Base-by-base conservation (phyloP, 495 filamentous ascomycete species). In the Aspergillus funiculosus region DNA sequence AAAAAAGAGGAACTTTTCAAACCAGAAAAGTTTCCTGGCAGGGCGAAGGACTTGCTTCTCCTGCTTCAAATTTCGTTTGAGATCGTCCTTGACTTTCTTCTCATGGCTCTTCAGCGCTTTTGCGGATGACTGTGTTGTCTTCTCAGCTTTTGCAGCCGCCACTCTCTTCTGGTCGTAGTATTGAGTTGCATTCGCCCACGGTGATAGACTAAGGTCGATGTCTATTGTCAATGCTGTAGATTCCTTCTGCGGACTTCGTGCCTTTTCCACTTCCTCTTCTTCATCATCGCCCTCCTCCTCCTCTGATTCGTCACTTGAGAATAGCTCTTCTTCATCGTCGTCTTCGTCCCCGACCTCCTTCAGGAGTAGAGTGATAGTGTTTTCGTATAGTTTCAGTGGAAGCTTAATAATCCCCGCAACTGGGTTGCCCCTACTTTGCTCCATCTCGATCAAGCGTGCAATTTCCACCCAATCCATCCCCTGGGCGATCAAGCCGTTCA, bases 381-480 rank as follows among this genome's bases (percentile, higher is more conserved):
- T 95, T 51, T 96, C 87, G 25, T 88, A 72, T 2, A 98, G 73
- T 60, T 91, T 94, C 42, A 98, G 68, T 0, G 92, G 92, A 6
- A 94, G 63, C 57, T 88, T 86, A 49, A 98, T 94, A 14, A 87
- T 82, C 51, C 84, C 74, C 5, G 92, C 92, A 14, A 96, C 89
- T 0, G 86, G 79, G 53, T 98, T 98, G 10, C 82, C 72, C 43
- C 81, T 72, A 40, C 67, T 75, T 55, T 94, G 83, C 59, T 97
- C 90, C 56, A 85, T 75, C 56, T 95, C 87, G 34, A 98, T 84
- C 51, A 98, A 70, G 20, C 81, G 82, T 6, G 81, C 88, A 56
- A 96, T 86, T 43, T 94, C 85, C 7, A 84, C 80, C 92, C 92
- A 98, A 53, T 97, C 92, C 91, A 96, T 95, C 5, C 89, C 90